These are phyloP conservation scores for Eucalyptus leucophloia DNA, from an alignment of 345 rosid genomes.

Conservation along the genomic window DNA sequence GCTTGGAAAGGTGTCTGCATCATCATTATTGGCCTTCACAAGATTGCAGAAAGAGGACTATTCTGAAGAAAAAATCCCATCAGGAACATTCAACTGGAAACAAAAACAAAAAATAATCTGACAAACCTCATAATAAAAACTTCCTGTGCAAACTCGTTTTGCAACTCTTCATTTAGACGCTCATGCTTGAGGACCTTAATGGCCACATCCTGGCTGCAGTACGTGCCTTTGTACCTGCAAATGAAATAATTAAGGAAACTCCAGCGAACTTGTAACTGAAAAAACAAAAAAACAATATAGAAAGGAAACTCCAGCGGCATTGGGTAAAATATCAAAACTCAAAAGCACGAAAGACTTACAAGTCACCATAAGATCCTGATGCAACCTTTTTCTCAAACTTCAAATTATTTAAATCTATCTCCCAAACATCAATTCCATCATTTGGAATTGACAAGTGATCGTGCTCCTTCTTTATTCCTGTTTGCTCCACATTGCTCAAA, in stretches of 20 bases:
- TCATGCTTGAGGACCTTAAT: constrained; percentile 34
- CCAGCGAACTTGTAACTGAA: not conserved
- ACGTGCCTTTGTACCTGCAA: constrained; percentile 39
- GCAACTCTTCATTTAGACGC: constrained; percentile 19
- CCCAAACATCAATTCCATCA: constrained; percentile 44
- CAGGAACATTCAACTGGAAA: not conserved
- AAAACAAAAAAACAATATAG: not conserved
- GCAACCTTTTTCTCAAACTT: constrained; percentile 29
- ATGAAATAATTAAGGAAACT: not conserved
- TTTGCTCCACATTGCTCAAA: constrained; percentile 7
- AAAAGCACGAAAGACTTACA: constrained; percentile 16
- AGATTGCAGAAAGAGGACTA: not conserved
- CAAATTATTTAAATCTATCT: constrained; percentile 34
- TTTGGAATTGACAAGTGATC: constrained; percentile 11
- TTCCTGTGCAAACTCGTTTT: constrained; percentile 40
- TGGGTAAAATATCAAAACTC: not conserved
- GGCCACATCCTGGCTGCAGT: constrained; percentile 40
- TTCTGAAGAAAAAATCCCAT: not conserved
- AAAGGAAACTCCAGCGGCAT: not conserved
- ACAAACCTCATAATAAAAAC: constrained; percentile 38
- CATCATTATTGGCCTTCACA: not conserved
- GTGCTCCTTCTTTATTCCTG: constrained; percentile 5
- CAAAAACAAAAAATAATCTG: not conserved
- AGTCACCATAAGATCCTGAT: constrained; percentile 30
- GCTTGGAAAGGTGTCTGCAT: not conserved